Base-by-base conservation (phyloP, 306 rosid species). In the Inga oerstediana region DNA sequence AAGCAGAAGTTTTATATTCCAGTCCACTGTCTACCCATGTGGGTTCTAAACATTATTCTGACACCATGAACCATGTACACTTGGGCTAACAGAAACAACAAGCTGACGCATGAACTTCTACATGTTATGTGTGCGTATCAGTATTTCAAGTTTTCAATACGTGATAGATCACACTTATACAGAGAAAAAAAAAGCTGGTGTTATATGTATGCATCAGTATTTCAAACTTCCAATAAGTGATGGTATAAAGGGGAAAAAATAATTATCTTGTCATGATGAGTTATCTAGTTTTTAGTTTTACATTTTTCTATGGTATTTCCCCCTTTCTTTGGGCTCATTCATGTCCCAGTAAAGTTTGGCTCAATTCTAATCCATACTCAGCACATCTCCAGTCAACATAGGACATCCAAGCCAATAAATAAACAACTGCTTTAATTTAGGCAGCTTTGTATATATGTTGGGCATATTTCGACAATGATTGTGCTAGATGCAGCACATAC, bases 41-140 rank as follows among this genome's bases (percentile, higher is more conserved):
- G 41, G 76, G 19, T 44, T 66, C 80, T 49, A 83, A 62, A 72
- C 22, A 59, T 43, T 52, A 74, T 37, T 59, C 75, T 64, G 19
- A 13, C 20, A 32, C n/a, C 3, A 65, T 15, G n/a, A 32, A 13
- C 10, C n/a, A 65, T 6, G 11, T 5, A 6, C 11, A 30, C 11
- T 5, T 14, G 7, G 5, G 3, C 44, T 65, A 65, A 32, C 34
- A 65, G 4, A 15, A 20, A 30, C n/a, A 20, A 30, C n/a, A 32
- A 14, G 10, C 7, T 65, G n/a, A 32, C n/a, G 14, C 43, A 0
- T 65, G 2, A n/a, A 20, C 66, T 22, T 59, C 30, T 59, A n/a
- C 66, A 1, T n/a, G 34, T 59, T n/a, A 17, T 8, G 2, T 20
- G 10, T 2, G 34, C 10, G 34, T n/a, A 9, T 22, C 34, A n/a